These are phyloP conservation scores for Alternaria ventricosa DNA, from an alignment of 2,329 filamentous ascomycete genomes.

Conservation along the genomic window DNA sequence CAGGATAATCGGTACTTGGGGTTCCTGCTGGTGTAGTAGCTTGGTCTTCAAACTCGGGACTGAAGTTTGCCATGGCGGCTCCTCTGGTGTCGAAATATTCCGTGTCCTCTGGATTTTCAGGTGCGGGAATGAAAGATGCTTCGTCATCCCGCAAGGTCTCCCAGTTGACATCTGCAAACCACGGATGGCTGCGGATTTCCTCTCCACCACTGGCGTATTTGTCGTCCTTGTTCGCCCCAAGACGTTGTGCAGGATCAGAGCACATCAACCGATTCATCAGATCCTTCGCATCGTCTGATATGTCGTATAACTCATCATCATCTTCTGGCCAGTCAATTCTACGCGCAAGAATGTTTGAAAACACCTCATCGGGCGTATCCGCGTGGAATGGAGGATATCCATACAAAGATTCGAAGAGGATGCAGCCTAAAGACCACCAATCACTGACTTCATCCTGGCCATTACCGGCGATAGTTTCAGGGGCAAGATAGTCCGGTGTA, in stretches of 20 bases:
- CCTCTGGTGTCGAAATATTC: slow-evolving; percentile 96
- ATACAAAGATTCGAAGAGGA: slow-evolving; percentile 94
- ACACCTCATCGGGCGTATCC: slow-evolving; percentile 86
- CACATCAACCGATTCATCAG: slow-evolving; percentile 92
- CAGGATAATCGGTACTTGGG: slow-evolving; percentile 78
- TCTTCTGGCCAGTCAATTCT: slow-evolving; percentile 93
- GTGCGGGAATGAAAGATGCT: slow-evolving; percentile 90
- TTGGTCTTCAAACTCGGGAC: slow-evolving; percentile 93
- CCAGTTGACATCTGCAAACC: slow-evolving; percentile 91
- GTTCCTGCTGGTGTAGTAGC: slow-evolving; percentile 73
- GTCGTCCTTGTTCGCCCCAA: slow-evolving; percentile 86
- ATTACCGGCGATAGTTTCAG: slow-evolving; percentile 93
- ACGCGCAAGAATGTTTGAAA: slow-evolving; percentile 91
- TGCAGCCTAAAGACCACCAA: slow-evolving; percentile 99
- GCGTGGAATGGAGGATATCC: slow-evolving; percentile 95
- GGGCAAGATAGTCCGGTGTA: slow-evolving; percentile 94
- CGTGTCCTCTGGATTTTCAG: slow-evolving; percentile 94
- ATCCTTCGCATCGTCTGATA: slow-evolving; percentile 89
- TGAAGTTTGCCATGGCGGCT: slow-evolving; percentile 89
- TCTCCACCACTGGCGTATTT: slow-evolving; percentile 84
- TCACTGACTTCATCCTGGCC: slow-evolving; percentile 98
- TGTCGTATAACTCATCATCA: slow-evolving; percentile 72
- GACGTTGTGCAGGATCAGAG: slow-evolving; percentile 77
- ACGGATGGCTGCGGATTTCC: slow-evolving; percentile 87
- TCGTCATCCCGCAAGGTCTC: slow-evolving; percentile 91